Percentiles rank a stretch among this genome's conserved stretches.
Evolutionary conservation across 2,329 filamentous ascomycete genomes (phyloP).

Genomic region (Sporothrix protearum): DNA sequence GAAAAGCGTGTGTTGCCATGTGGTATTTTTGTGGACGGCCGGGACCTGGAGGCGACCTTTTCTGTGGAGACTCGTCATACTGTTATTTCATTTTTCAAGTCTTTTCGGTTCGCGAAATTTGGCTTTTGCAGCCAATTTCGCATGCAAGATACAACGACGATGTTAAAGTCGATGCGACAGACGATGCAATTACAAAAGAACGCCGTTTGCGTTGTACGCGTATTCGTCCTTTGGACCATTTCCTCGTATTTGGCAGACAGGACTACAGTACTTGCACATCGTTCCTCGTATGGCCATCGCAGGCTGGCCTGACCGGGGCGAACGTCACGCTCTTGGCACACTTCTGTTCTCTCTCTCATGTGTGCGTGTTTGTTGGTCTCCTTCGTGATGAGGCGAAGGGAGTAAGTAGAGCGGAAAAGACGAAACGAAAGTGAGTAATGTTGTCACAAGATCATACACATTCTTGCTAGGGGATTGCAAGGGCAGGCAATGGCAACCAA

Average conservation of each 20-base stretch:
- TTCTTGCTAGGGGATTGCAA: not conserved
- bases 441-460: not conserved
- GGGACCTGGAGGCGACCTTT: not conserved
- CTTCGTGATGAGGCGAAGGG: not conserved
- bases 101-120: not conserved
- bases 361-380: not conserved
- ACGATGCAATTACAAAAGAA: not conserved
- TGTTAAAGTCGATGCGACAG: not conserved
- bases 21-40: conserved; percentile 17
- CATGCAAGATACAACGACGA: not conserved
- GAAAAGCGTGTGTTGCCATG: conserved; percentile 6
- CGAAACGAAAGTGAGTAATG: not conserved
- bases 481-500: not conserved
- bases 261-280: not conserved
- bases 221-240: not conserved
- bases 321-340: not conserved
- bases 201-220: not conserved
- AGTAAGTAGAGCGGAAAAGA: not conserved
- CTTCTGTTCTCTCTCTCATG: not conserved
- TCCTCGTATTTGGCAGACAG: not conserved
- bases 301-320: not conserved
- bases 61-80: not conserved
- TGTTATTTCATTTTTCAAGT: not conserved
- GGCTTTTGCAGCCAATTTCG: not conserved
- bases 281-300: not conserved